A percentile compares a stretch with the other conserved stretches of the same genome.
Conservation (phyloP, 176 grass and related monocot species). For the Tuctoria greenei region DNA sequence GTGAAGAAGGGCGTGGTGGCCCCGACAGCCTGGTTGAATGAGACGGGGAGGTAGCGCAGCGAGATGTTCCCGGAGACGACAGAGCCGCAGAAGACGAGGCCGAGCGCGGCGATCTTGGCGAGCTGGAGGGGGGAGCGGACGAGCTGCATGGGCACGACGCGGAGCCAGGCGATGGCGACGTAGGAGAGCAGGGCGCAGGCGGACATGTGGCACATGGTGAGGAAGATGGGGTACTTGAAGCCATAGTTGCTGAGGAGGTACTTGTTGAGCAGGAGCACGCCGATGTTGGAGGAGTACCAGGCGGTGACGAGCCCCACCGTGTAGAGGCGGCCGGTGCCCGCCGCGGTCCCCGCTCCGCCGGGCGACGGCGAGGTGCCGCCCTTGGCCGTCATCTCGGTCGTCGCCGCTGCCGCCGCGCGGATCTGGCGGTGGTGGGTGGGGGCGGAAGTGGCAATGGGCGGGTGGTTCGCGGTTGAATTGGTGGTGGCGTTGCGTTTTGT, state of each 20-base stretch:
- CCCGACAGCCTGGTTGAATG: conserved; percentile 84
- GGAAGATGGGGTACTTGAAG: conserved; percentile 99
- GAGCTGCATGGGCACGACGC: conserved; percentile 70
- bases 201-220: conserved; percentile 98
- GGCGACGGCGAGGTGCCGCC: conserved; percentile 49
- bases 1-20: conserved; percentile 88
- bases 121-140: conserved; percentile 64
- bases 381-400: conserved; percentile 52
- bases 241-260: conserved; percentile 94
- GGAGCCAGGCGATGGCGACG: conserved; percentile 80
- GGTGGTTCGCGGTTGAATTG: conserved; percentile 39
- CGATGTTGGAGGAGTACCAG: conserved; percentile 98
- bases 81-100: conserved; percentile 82
- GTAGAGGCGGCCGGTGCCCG: conserved; percentile 49
- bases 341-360: conserved; percentile 22
- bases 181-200: conserved; percentile 92
- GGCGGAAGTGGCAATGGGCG: not conserved
- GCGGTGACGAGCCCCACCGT: conserved; percentile 66
- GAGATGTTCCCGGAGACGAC: conserved; percentile 82
- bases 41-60: conserved; percentile 68
- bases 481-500: conserved; percentile 36
- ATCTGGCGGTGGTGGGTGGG: conserved; percentile 26
- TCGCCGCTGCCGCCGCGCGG: not conserved
- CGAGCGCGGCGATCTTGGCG: conserved; percentile 66
- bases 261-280: conserved; percentile 98